phyloP scores from a whole-genome alignment of 352 stramenopile genomes.

The Detonula confervacea region DNA sequence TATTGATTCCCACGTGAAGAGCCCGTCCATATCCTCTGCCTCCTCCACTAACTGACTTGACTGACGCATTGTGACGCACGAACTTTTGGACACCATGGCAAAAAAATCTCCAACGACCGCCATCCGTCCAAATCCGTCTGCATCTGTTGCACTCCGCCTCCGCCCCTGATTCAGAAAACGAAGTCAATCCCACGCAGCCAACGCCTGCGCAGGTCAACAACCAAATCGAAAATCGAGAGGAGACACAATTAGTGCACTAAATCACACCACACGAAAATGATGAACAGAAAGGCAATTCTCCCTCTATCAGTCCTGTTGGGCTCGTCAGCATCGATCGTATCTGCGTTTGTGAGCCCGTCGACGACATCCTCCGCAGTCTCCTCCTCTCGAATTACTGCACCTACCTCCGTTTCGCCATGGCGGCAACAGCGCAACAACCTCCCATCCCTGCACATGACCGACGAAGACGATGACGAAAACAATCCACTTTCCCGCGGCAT shows the following conservation, averaged over 20 bases:
- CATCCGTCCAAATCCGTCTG: too few relatives aligned
- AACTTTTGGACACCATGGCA: too few relatives aligned
- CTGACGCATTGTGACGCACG: background rate
- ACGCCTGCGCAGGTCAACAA: too few relatives aligned
- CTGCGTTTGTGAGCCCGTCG: conserved; percentile 16
- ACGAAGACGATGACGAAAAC: conserved; percentile 58
- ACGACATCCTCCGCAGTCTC: background rate
- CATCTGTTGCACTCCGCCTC: too few relatives aligned
- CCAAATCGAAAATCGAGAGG: too few relatives aligned
- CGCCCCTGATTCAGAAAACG: too few relatives aligned
- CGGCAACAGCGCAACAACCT: background rate
- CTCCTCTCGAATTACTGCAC: background rate
- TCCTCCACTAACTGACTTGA: background rate
- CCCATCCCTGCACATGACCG: conserved; percentile 18
- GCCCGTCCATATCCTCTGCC: background rate
- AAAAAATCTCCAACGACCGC: background rate
- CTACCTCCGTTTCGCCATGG: background rate
- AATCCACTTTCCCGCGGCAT: conserved; percentile 76
- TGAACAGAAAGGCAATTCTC: conserved; percentile 16
- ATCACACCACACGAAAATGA: too few relatives aligned
- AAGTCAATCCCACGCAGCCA: too few relatives aligned
- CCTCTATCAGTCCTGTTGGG: conserved; percentile 25
- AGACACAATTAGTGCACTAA: too few relatives aligned
- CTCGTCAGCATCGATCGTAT: conserved; percentile 7
- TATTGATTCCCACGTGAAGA: background rate